Conservation (phyloP, 306 rosid genomes). For the Cucurbita ficifolia region DNA sequence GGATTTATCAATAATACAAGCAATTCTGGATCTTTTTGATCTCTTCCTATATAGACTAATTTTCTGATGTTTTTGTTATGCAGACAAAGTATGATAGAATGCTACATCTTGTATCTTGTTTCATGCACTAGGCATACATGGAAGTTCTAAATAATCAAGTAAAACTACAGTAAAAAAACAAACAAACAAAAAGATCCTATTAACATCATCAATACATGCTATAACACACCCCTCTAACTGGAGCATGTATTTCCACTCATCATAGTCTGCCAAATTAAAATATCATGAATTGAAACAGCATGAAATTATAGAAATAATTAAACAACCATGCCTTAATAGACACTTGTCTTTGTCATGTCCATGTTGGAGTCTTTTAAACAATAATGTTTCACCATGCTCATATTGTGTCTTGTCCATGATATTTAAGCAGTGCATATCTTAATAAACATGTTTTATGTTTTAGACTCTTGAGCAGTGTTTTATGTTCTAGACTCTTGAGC, state of each 20-base stretch:
- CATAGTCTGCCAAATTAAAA: no score
- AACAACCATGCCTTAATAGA: no score
- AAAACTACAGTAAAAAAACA: not conserved
- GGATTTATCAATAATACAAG: not conserved
- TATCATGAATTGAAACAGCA: no score
- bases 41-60: not conserved
- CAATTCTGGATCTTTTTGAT: not conserved
- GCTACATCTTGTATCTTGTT: not conserved
- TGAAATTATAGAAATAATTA: no score
- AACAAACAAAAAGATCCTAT: no score
- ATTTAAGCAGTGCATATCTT: no score
- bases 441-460: not conserved
- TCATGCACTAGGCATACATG: not conserved
- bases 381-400: not conserved
- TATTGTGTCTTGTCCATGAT: not conserved
- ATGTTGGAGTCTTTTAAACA: no score
- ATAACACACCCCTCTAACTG: no score
- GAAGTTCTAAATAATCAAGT: not conserved
- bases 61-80: not conserved
- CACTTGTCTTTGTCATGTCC: no score
- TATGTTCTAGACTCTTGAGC: not conserved
- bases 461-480: not conserved
- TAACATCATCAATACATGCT: no score
- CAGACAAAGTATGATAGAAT: not conserved
- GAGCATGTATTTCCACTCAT: no score